Evolutionary conservation across 1,139 yeast genomes (phyloP).

Genomic region (Nakaseomyces kungkrabaensis): DNA sequence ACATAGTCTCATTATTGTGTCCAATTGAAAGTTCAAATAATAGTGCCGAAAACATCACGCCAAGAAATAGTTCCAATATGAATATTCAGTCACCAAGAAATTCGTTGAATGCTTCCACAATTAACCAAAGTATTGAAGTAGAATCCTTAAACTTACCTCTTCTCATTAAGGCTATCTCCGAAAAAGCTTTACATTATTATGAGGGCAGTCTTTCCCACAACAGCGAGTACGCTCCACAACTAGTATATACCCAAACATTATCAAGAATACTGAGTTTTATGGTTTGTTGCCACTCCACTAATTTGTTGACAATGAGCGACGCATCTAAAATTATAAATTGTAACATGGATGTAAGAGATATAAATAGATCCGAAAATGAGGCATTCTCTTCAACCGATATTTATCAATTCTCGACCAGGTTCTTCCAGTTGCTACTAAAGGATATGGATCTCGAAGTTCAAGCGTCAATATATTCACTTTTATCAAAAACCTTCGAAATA

Average conservation of each 20-base stretch:
- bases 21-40: conserved; percentile 19
- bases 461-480: conserved; percentile 50
- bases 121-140: conserved; percentile 4
- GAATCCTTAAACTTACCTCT: conserved; percentile 34
- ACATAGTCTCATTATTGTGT: conserved; percentile 29
- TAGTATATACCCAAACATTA: conserved; percentile 66
- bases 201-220: conserved; percentile 48
- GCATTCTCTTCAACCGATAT: conserved; percentile 35
- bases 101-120: conserved; percentile 25
- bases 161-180: conserved; percentile 41
- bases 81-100: conserved; percentile 35
- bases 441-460: conserved; percentile 44
- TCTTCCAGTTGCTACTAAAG: conserved; percentile 33
- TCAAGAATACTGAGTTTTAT: conserved; percentile 55
- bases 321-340: conserved; percentile 20
- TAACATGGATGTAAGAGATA: background rate
- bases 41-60: conserved; percentile 10
- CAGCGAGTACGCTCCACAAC: conserved; percentile 75
- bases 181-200: conserved; percentile 47
- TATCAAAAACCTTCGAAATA: conserved; percentile 56
- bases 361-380: conserved; percentile 18
- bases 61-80: conserved; percentile 19
- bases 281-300: conserved; percentile 40
- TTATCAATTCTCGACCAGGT: conserved; percentile 41
- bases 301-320: conserved; percentile 36